phyloP scores from a whole-genome alignment of 768 basidiomycete species.

The Dentipellis fragilis region DNA sequence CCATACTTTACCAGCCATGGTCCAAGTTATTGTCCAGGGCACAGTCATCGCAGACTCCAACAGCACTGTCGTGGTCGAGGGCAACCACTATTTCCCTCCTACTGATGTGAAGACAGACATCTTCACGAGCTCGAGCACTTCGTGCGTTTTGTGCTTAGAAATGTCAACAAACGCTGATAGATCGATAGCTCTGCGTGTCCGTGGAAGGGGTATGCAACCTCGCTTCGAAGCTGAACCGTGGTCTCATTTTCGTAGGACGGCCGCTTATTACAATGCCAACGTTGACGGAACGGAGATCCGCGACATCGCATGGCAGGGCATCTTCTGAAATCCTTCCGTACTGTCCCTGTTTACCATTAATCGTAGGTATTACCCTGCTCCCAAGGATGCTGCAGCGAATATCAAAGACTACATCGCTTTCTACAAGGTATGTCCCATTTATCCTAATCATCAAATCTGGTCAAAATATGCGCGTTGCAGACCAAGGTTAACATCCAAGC shows the following conservation, averaged over 20 bases:
- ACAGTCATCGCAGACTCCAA: conserved; percentile 47
- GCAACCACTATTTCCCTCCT: conserved; percentile 69
- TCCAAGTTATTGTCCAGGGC: conserved; percentile 45
- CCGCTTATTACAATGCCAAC: conserved; percentile 53
- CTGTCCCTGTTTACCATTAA: neutral
- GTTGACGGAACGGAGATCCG: conserved; percentile 38
- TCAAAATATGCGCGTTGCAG: too few relatives aligned
- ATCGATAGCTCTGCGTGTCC: neutral
- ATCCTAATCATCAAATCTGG: too few relatives aligned
- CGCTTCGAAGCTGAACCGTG: neutral
- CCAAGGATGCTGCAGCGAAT: conserved; percentile 1
- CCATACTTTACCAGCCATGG: conserved; percentile 16
- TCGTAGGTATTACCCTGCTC: neutral
- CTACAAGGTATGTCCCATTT: too few relatives aligned
- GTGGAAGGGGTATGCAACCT: neutral
- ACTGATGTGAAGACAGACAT: conserved; percentile 33
- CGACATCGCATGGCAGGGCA: conserved; percentile 65
- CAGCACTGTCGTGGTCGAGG: conserved; percentile 48
- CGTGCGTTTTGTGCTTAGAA: conserved; percentile 21
- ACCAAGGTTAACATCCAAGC: too few relatives aligned
- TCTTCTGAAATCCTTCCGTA: too few relatives aligned
- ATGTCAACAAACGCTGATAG: neutral
- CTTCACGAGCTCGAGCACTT: conserved; percentile 43
- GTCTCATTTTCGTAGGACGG: conserved; percentile 29
- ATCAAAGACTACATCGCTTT: neutral